A percentile compares a stretch with the other conserved stretches of the same genome.
phyloP scores from a whole-genome alignment of 805 yeast species.

The Ogataea salicorniae region DNA sequence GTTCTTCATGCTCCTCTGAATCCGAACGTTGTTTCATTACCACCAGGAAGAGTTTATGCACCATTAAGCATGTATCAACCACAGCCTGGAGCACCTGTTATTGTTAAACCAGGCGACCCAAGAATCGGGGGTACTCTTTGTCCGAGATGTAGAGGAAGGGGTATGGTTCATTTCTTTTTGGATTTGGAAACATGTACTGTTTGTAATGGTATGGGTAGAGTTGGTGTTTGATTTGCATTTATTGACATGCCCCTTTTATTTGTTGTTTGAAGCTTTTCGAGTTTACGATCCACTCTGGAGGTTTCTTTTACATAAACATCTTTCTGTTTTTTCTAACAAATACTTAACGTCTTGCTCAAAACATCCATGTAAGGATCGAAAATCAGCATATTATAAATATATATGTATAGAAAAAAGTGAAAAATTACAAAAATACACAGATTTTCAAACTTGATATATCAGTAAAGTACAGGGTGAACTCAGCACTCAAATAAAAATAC shows the following conservation, averaged over 20 bases:
- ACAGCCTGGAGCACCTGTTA: slow-evolving; percentile 29
- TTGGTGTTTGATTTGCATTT: slow-evolving; percentile 14
- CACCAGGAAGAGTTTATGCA: slow-evolving; percentile 19
- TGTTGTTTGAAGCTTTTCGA: neutral
- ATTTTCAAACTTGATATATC: no score
- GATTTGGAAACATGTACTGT: slow-evolving; percentile 59
- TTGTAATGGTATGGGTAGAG: slow-evolving; percentile 66
- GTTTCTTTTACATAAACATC: no score
- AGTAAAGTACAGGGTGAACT: no score
- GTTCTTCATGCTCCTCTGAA: slow-evolving; percentile 21
- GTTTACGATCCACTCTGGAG: neutral
- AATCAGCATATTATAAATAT: no score
- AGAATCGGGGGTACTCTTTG: slow-evolving; percentile 67
- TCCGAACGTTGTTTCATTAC: slow-evolving; percentile 22
- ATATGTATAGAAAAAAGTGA: no score
- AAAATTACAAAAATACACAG: no score
- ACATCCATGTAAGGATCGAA: no score
- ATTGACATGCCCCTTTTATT: neutral
- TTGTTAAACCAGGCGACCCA: slow-evolving; percentile 75
- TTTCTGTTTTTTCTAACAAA: no score
- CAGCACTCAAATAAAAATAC: neutral
- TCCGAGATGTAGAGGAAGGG: slow-evolving; percentile 67
- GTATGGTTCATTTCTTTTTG: slow-evolving; percentile 48
- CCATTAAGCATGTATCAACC: slow-evolving; percentile 5
- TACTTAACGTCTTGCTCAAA: no score